Conservation (phyloP, 2,329 filamentous ascomycete genomes). For the Botrytis hyacinthi region DNA sequence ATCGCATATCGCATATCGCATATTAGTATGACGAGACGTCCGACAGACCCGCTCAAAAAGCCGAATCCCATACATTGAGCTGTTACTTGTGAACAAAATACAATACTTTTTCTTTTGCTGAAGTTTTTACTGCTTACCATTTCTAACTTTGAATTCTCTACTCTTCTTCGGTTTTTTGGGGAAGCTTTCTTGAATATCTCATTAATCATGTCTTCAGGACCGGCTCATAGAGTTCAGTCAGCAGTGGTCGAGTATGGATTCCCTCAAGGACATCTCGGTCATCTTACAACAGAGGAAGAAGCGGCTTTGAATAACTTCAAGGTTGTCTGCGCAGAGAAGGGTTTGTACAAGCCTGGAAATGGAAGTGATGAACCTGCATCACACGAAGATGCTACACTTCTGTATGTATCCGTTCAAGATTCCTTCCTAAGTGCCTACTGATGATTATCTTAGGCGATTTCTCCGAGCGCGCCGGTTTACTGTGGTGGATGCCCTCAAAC, state of each 20-base stretch:
- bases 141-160: no score
- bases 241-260: slow-evolving; percentile 51
- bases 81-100: background rate
- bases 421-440: background rate
- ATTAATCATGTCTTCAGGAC: slow-evolving; percentile 33
- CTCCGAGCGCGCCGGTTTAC: slow-evolving; percentile 81
- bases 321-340: slow-evolving; percentile 60
- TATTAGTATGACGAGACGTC: slow-evolving; percentile 8
- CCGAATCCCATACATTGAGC: background rate
- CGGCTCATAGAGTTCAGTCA: slow-evolving; percentile 38
- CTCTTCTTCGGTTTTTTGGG: background rate
- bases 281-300: slow-evolving; percentile 68
- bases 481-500: slow-evolving; percentile 71
- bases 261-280: slow-evolving; percentile 76
- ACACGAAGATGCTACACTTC: slow-evolving; percentile 70
- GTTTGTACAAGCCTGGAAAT: slow-evolving; percentile 55
- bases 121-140: background rate
- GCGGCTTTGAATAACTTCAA: slow-evolving; percentile 71
- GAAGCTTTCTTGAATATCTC: background rate
- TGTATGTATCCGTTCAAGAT: slow-evolving; percentile 50
- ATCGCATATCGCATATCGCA: background rate
- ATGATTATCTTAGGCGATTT: slow-evolving; percentile 61
- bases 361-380: slow-evolving; percentile 44
- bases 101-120: background rate
- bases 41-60: slow-evolving; percentile 14